These are phyloP conservation scores for Syzygium aromaticum DNA, from an alignment of 345 rosid genomes.

Conservation along the genomic window DNA sequence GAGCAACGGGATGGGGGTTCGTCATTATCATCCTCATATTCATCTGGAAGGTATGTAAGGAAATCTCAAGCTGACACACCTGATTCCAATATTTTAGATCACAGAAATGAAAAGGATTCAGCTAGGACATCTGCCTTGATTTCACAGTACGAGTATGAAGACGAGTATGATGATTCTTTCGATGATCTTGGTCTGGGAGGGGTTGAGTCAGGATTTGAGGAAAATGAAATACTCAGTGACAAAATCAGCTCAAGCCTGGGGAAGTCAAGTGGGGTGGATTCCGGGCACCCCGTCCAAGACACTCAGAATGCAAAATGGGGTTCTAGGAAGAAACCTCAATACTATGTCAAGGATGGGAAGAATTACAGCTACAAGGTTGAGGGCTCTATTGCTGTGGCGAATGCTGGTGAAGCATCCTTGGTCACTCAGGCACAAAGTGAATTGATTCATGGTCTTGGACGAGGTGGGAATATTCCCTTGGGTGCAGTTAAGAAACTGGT, in stretches of 20 bases:
- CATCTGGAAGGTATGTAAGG: slow-evolving; percentile 68
- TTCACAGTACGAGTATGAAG: slow-evolving; percentile 84
- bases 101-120: slow-evolving; percentile 34
- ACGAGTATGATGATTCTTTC: slow-evolving; percentile 95
- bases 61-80: slow-evolving; percentile 52
- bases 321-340: slow-evolving; percentile 69
- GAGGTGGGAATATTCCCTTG: slow-evolving; percentile 79
- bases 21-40: slow-evolving; percentile 40
- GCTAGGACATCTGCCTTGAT: slow-evolving; percentile 43
- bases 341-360: slow-evolving; percentile 87
- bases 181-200: slow-evolving; percentile 84
- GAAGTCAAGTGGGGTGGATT: slow-evolving; percentile 22
- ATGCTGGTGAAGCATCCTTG: slow-evolving; percentile 59
- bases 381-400: slow-evolving; percentile 75
- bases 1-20: slow-evolving; percentile 24
- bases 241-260: slow-evolving; percentile 21
- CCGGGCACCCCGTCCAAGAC: slow-evolving; percentile 16
- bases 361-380: slow-evolving; percentile 90
- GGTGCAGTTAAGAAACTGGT: slow-evolving; percentile 64
- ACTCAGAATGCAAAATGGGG: slow-evolving; percentile 60
- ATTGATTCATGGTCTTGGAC: slow-evolving; percentile 72
- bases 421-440: slow-evolving; percentile 55
- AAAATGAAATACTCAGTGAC: slow-evolving; percentile 42
- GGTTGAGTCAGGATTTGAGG: slow-evolving; percentile 61
- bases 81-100: slow-evolving; percentile 35